Percentiles rank a stretch among this genome's conserved stretches.
Conservation (phyloP, 257 asterid genomes). For the Anisodus tanguticus region DNA sequence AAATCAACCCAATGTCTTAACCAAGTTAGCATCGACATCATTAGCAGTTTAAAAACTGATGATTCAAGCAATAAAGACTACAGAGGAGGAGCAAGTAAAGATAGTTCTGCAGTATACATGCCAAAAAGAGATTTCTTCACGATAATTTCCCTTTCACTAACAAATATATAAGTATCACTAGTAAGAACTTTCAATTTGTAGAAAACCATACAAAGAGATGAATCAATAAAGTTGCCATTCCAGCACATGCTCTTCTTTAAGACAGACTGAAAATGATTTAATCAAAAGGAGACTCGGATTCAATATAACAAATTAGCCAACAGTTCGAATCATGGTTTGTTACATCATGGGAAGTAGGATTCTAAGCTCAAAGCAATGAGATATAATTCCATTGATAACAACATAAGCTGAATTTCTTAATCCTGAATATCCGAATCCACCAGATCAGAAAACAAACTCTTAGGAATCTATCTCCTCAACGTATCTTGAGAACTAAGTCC, state of each 20-base stretch:
- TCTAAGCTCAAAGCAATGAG: not conserved
- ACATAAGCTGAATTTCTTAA: not conserved
- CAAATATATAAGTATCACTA: not conserved
- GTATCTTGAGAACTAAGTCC: not conserved
- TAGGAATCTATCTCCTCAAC: not conserved
- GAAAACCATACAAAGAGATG: not conserved
- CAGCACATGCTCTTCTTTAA: not conserved
- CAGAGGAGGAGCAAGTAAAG: not conserved
- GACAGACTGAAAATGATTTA: not conserved
- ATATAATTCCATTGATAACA: not conserved
- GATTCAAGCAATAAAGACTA: not conserved
- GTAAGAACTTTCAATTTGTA: not conserved
- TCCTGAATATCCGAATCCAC: not conserved
- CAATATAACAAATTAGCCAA: not conserved
- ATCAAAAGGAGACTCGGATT: conserved; percentile 3
- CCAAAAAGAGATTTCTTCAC: not conserved
- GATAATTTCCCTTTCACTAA: not conserved
- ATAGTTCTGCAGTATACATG: not conserved
- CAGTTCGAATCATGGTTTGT: not conserved
- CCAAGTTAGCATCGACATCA: not conserved
- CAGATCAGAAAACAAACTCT: not conserved
- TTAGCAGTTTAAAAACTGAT: not conserved
- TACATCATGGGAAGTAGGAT: not conserved
- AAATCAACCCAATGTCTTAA: not conserved
- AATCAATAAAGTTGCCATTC: not conserved